Percentiles rank a stretch among this genome's conserved stretches.
These are phyloP conservation scores for Chlamydomonas sp. DNA, from an alignment of 139 green algal species.

Conservation along the genomic window DNA sequence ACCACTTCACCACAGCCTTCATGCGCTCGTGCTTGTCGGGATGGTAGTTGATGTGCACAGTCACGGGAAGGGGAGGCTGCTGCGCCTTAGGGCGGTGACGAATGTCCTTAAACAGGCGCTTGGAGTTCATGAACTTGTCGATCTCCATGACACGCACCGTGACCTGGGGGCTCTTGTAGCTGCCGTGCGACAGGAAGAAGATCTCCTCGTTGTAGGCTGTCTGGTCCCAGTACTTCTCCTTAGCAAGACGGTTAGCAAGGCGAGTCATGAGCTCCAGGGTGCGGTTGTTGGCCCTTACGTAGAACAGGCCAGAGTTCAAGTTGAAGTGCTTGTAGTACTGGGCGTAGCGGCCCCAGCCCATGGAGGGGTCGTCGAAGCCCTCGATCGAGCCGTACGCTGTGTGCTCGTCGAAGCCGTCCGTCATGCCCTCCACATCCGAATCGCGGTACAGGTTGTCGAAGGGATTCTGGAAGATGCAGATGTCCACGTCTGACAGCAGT, in stretches of 20 bases:
- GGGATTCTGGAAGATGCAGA: slow-evolving; percentile 82
- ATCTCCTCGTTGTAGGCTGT: slow-evolving; percentile 92
- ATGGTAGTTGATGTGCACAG: slow-evolving; percentile 77
- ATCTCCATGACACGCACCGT: slow-evolving; percentile 83
- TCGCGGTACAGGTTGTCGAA: slow-evolving; percentile 76
- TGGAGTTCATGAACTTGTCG: slow-evolving; percentile 90
- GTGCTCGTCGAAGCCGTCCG: slow-evolving; percentile 84
- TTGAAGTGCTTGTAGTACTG: slow-evolving; percentile 82
- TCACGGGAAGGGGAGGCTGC: slow-evolving; percentile 74
- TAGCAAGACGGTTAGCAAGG: slow-evolving; percentile 69
- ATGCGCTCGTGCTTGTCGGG: slow-evolving; percentile 89
- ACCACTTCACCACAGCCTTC: slow-evolving; percentile 79
- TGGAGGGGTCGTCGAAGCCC: slow-evolving; percentile 86
- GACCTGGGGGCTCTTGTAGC: slow-evolving; percentile 77
- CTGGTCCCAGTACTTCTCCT: slow-evolving; percentile 91
- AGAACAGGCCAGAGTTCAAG: slow-evolving; percentile 92
- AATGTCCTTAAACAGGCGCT: slow-evolving; percentile 80
- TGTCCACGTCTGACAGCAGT: slow-evolving; percentile 95
- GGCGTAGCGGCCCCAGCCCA: slow-evolving; percentile 89
- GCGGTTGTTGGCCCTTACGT: slow-evolving; percentile 73
- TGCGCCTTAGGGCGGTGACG: slow-evolving; percentile 58
- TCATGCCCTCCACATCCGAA: slow-evolving; percentile 83
- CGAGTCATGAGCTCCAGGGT: slow-evolving; percentile 59
- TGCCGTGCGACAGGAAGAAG: slow-evolving; percentile 86
- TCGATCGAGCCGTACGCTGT: slow-evolving; percentile 92